These are phyloP conservation scores for Physaria fendleri DNA, from an alignment of 345 rosid species.

Conservation along the genomic window DNA sequence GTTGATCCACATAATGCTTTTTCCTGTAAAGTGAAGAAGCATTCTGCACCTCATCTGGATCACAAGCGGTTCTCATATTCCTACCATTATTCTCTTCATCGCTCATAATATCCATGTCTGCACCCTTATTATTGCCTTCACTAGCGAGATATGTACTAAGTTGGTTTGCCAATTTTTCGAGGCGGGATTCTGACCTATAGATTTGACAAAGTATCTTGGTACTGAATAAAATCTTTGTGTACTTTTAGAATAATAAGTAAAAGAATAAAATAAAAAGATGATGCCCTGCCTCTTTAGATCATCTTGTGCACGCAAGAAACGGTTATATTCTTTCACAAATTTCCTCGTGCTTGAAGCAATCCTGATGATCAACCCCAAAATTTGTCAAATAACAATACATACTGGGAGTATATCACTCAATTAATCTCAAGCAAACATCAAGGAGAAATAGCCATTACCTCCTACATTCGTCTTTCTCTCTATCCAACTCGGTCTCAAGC, in stretches of 20 bases:
- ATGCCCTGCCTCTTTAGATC: conserved; percentile 60
- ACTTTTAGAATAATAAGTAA: neutral
- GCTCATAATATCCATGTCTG: conserved; percentile 52
- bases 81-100: conserved; percentile 50
- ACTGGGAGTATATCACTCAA: neutral
- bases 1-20: conserved; percentile 31
- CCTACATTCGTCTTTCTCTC: conserved; percentile 68
- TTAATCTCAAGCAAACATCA: conserved; percentile 1
- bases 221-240: conserved; percentile 4
- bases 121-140: conserved; percentile 56
- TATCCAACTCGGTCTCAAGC: conserved; percentile 61
- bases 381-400: neutral
- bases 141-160: conserved; percentile 44
- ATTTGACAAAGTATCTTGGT: conserved; percentile 12
- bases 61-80: conserved; percentile 14
- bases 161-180: conserved; percentile 65
- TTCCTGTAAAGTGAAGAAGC: conserved; percentile 38
- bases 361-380: conserved; percentile 41
- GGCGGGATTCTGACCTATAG: conserved; percentile 65
- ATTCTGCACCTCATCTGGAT: conserved; percentile 35
- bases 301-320: conserved; percentile 48
- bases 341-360: conserved; percentile 65
- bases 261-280: no score
- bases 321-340: conserved; percentile 64
- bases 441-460: conserved; percentile 40